These are phyloP conservation scores for Aureobasidium sp. DNA, from an alignment of 2,329 filamentous ascomycete species.

Conservation along the genomic window DNA sequence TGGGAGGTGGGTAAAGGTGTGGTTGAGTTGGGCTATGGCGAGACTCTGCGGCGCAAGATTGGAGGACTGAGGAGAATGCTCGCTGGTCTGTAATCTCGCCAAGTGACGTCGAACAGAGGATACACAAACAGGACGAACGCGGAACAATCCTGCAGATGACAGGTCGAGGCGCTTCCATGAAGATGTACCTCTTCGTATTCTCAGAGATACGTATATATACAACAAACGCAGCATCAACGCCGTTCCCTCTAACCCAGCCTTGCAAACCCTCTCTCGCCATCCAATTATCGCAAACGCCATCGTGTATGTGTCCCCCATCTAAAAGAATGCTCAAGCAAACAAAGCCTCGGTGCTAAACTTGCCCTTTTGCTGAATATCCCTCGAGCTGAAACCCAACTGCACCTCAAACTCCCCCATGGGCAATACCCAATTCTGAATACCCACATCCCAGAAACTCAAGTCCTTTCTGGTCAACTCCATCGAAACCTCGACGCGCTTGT, in stretches of 20 bases:
- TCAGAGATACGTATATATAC: too few species aligned
- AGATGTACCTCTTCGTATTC: too few species aligned
- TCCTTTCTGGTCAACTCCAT: slow-evolving; percentile 30
- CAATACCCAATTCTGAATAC: slow-evolving; percentile 31
- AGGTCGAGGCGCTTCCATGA: too few species aligned
- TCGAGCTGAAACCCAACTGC: slow-evolving; percentile 26
- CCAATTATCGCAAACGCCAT: too few species aligned
- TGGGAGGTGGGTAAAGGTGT: slow-evolving; percentile 41
- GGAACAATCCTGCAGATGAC: too few species aligned
- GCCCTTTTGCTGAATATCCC: slow-evolving; percentile 21
- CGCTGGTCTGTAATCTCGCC: neutral
- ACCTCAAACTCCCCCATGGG: slow-evolving; percentile 28
- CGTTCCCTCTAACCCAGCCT: too few species aligned
- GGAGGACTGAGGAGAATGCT: slow-evolving; percentile 35
- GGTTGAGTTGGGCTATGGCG: slow-evolving; percentile 44
- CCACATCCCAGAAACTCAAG: slow-evolving; percentile 32
- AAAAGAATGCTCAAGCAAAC: slow-evolving; percentile 9
- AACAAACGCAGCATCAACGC: too few species aligned
- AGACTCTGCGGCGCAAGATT: slow-evolving; percentile 31
- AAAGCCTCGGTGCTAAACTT: slow-evolving; percentile 8
- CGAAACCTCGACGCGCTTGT: slow-evolving; percentile 21
- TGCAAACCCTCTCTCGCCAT: too few species aligned
- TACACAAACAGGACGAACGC: too few species aligned
- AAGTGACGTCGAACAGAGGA: neutral
- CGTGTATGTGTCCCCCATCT: too few species aligned